Conservation (phyloP, 2,329 filamentous ascomycete genomes). For the Xylariomycetidae sp. region DNA sequence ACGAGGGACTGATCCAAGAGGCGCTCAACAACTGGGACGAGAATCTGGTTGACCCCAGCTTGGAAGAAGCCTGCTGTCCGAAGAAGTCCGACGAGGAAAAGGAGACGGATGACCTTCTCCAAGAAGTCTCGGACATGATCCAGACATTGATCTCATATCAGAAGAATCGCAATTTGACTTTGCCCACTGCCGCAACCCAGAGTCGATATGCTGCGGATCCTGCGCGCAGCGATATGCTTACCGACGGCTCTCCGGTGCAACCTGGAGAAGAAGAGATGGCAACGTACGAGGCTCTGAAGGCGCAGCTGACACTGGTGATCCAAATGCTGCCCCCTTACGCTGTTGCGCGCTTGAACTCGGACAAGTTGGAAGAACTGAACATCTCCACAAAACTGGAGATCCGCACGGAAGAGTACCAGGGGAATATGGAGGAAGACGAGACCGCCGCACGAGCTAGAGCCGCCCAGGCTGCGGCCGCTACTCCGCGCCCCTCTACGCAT, state of each 20-base stretch:
- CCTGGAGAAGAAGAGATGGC: conserved; percentile 57
- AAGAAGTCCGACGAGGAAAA: conserved; percentile 49
- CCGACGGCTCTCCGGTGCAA: conserved; percentile 58
- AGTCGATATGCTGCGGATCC: conserved; percentile 56
- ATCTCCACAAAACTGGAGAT: conserved; percentile 75
- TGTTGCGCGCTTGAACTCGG: conserved; percentile 78
- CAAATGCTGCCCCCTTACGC: conserved; percentile 75
- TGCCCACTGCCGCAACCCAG: conserved; percentile 53
- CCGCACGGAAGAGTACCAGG: conserved; percentile 65
- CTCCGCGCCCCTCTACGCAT: conserved; percentile 31
- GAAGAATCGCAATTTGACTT: conserved; percentile 66
- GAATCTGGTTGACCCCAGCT: conserved; percentile 48
- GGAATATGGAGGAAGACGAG: conserved; percentile 80
- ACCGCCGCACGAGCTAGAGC: conserved; percentile 48
- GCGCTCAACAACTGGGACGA: conserved; percentile 55
- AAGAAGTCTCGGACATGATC: conserved; percentile 69
- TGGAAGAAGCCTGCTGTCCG: conserved; percentile 45
- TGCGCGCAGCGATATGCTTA: conserved; percentile 60
- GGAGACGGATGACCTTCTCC: conserved; percentile 62
- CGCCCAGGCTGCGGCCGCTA: conserved; percentile 31
- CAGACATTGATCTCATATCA: conserved; percentile 74
- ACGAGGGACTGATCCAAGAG: conserved; percentile 47
- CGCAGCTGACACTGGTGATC: conserved; percentile 68
- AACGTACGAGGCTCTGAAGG: conserved; percentile 68
- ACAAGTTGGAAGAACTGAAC: conserved; percentile 75